Base-by-base conservation (phyloP, 108 stramenopile genomes). In the Pseudonitzschia delicatissima region DNA sequence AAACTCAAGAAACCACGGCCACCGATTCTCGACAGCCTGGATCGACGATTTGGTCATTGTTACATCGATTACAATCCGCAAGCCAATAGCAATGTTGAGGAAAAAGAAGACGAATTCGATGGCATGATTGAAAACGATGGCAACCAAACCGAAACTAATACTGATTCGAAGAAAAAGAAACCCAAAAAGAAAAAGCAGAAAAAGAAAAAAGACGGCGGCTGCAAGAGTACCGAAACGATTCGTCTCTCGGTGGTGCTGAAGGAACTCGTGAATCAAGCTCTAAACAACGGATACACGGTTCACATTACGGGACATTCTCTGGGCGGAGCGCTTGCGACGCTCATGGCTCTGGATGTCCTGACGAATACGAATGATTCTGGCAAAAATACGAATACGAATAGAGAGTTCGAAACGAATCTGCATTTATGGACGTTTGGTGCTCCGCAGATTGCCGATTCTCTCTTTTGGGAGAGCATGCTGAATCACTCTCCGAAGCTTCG, bases 401-500 rank as follows among this genome's bases (percentile, higher is more conserved):
- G 50, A 7, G 48, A 50, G 15, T 21, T 59, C 17, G 60, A 50
- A 15, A 0, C 8, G 13, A 61, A 70, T 26, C 36, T 68, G 2
- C 67, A 68, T 58, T 23, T 74, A 26, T 80, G 82, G 82, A 80
- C 79, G n/a, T 83, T 75, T 68, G 82, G 82, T 26, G 79, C 67
- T 5, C 77, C 82, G n/a, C 72, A 83, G 51, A 65, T 83, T 20
- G 69, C 73, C 9, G 82, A 83, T 44, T 34, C 45, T 15, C 11
- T 52, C 5, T 83, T 83, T 70, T 73, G 69, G 35, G 65, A 47
- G 34, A 70, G 77, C 33, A 73, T 64, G 20, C 32, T 64, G 8
- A n/a, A 23, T 51, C 0, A 23, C 20, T 25, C 50, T 51, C 1
- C 13, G 0, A 51, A 18, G 20, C 20, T 51, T 18, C 23, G 18